Evolutionary conservation across 805 yeast species (phyloP), one percentile per base, ranked within the genome.

Genomic region (Metschnikowia colocasiae): DNA sequence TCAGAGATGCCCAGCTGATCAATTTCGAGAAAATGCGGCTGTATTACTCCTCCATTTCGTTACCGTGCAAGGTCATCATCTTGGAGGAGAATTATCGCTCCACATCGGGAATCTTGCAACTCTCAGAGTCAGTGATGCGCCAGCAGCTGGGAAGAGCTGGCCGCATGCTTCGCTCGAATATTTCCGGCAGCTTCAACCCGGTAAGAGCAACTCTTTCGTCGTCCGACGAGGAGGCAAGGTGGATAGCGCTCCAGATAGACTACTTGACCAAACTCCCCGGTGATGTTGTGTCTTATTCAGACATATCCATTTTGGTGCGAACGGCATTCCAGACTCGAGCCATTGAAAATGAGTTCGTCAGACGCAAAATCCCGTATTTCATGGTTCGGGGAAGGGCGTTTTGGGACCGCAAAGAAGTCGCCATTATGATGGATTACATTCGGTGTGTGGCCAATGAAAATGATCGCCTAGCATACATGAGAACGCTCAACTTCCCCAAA

Each of bases 31-130:
- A 69, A 12, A 80, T 89, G 87, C 63, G 67, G 34, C 45, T 54
- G 0, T 59, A 69, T 48, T 76, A 79, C 19, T 26, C 22, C 53
- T 63, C 26, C 50, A 63, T 40, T 23, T 31, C 26, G 15, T 29
- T 20, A 6, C 46, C 0, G 0, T 58, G 67, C n/a, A 54, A 57
- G 10, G 57, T 69, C 4, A 67, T 82, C 1, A 63, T 72, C 8
- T 69, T 92, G 40, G 73, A 75, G 20, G 80, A 84, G 52, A 92
- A 90, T 61, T 94, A 92, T 62, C 73, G 98, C 45, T 89, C 97
- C 0, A 81, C 96, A 0, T 69, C 74, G 32, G 77, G 73, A 23
- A 85, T 92, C 25, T 65, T 92, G 9, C 65, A 76, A 23, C 59
- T 82, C 5, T 83, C 96, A 18, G 88, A 85, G 54, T 54, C 63